Conservation (phyloP, 768 basidiomycete genomes). For the Suillus sp. region DNA sequence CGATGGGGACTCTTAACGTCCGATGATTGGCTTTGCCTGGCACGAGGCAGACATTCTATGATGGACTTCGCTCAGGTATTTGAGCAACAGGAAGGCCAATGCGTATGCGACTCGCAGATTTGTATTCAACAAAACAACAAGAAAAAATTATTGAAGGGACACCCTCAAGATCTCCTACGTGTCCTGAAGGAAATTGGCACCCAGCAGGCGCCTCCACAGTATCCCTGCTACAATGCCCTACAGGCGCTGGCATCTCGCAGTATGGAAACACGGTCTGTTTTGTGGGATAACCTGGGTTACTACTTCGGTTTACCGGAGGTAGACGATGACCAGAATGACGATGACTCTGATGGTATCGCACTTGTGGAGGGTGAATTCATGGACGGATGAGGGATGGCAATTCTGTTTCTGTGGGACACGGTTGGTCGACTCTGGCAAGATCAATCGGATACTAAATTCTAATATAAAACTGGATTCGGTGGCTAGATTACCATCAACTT, state of each 20-base stretch:
- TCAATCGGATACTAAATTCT: too few relatives aligned
- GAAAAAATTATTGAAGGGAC: conserved; percentile 1
- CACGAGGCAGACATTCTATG: conserved; percentile 6
- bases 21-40: conserved; percentile 1
- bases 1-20: conserved; percentile 6
- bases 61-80: background rate
- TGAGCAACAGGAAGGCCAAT: background rate
- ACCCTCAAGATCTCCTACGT: conserved; percentile 2
- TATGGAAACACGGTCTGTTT: background rate
- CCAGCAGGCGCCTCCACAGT: background rate
- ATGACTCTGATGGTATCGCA: conserved; percentile 4
- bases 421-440: too few relatives aligned
- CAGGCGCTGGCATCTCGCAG: background rate
- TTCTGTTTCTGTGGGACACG: background rate
- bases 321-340: conserved; percentile 4
- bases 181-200: conserved; percentile 1
- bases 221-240: background rate
- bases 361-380: background rate
- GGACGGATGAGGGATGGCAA: background rate
- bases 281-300: background rate
- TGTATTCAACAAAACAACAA: background rate
- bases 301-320: conserved; percentile 5
- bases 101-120: background rate
- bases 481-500: background rate
- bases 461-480: background rate